These are phyloP conservation scores for Neobulgaria alba DNA, from an alignment of 2,329 filamentous ascomycete species.

Conservation along the genomic window DNA sequence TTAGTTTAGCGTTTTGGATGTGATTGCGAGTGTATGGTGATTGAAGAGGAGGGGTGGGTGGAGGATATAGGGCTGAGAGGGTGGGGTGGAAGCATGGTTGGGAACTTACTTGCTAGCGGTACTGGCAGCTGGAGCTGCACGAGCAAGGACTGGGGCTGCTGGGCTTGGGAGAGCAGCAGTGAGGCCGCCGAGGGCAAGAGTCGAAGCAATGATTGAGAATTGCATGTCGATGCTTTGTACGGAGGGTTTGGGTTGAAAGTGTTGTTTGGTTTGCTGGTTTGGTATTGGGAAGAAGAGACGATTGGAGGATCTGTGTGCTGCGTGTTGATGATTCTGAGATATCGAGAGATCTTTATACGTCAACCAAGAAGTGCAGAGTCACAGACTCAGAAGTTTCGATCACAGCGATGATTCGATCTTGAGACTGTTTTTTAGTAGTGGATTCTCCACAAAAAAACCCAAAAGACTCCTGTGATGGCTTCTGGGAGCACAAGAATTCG, in stretches of 20 bases:
- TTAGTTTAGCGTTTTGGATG: background rate
- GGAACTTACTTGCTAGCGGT: background rate
- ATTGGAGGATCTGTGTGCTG: background rate
- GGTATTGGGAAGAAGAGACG: too few relatives aligned
- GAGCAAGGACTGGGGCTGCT: too few relatives aligned
- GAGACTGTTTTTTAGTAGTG: background rate
- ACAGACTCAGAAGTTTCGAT: too few relatives aligned
- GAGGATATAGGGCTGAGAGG: background rate
- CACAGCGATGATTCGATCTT: background rate
- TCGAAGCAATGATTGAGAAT: background rate
- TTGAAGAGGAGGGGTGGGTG: background rate
- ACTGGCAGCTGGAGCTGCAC: background rate
- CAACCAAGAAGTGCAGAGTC: background rate
- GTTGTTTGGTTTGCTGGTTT: background rate
- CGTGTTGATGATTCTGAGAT: background rate
- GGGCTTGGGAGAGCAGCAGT: background rate
- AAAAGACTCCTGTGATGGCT: background rate
- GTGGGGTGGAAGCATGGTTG: too few relatives aligned
- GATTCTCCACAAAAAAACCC: background rate
- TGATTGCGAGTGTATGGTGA: background rate
- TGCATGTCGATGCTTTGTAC: background rate
- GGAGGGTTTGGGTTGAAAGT: background rate
- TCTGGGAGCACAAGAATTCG: too few relatives aligned
- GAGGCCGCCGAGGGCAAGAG: background rate
- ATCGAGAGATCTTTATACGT: background rate